These are phyloP conservation scores for Dryas octopetala DNA, from an alignment of 306 rosid genomes.

Conservation along the genomic window DNA sequence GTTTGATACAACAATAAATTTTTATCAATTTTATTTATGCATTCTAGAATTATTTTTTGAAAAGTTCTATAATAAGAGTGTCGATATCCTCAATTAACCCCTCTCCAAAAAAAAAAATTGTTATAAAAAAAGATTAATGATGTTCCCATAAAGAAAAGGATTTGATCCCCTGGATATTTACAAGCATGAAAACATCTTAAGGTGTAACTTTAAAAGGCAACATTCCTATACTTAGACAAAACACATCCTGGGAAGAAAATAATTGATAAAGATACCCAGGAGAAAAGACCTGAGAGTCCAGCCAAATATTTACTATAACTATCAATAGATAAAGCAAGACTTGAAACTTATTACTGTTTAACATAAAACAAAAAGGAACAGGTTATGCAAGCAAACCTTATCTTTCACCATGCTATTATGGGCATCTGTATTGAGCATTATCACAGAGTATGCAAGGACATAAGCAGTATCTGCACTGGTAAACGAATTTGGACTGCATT, in stretches of 20 bases:
- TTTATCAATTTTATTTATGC: neutral
- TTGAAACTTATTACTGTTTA: neutral
- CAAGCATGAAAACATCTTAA: neutral
- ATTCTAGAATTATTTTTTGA: neutral
- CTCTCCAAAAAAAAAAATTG: neutral
- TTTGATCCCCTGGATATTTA: neutral
- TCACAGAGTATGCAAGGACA: conserved; percentile 97
- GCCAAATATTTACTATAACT: neutral
- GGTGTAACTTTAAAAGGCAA: neutral
- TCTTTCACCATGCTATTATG: conserved; percentile 97
- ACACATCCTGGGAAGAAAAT: neutral
- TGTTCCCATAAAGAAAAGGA: neutral
- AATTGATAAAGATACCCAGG: neutral
- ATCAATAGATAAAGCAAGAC: neutral
- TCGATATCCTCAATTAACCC: neutral
- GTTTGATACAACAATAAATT: conserved; percentile 8
- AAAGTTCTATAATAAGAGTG: neutral
- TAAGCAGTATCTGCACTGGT: conserved; percentile 99
- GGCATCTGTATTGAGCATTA: conserved; percentile 98
- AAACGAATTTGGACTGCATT: conserved; percentile 91
- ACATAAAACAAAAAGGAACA: conserved; percentile 23
- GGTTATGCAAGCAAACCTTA: conserved; percentile 60
- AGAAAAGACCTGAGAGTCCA: neutral
- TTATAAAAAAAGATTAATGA: neutral
- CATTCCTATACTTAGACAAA: neutral